Evolutionary conservation across 352 stramenopile species (phyloP).

Genomic region (Globisporangium nunn): DNA sequence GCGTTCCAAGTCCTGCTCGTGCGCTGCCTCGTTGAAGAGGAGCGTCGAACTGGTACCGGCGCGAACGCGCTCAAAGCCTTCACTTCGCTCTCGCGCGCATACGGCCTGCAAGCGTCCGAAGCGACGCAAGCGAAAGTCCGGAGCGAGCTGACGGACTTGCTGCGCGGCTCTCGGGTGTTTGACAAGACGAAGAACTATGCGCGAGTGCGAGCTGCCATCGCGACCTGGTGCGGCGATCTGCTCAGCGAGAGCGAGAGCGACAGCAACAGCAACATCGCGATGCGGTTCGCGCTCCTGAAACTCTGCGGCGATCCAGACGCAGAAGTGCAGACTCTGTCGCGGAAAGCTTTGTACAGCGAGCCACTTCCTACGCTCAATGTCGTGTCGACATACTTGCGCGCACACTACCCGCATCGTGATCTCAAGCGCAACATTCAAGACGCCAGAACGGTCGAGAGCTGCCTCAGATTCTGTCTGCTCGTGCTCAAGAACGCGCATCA

Average conservation of each 20-base stretch:
- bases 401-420: slow-evolving; percentile 21
- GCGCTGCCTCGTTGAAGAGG: slow-evolving; percentile 50
- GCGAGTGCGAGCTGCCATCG: slow-evolving; percentile 53
- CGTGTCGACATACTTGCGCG: slow-evolving; percentile 21
- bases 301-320: slow-evolving; percentile 31
- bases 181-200: slow-evolving; percentile 50
- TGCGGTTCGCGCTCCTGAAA: slow-evolving; percentile 59
- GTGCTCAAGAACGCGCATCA: slow-evolving; percentile 25
- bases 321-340: slow-evolving; percentile 26
- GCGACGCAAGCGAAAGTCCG: slow-evolving; percentile 32
- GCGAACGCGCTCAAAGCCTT: slow-evolving; percentile 64
- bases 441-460: slow-evolving; percentile 30
- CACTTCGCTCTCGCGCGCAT: slow-evolving; percentile 38
- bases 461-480: slow-evolving; percentile 42
- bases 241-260: slow-evolving; percentile 15
- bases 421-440: slow-evolving; percentile 36
- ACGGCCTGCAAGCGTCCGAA: slow-evolving; percentile 17
- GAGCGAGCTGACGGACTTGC: slow-evolving; percentile 41
- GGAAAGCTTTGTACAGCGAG: slow-evolving; percentile 36
- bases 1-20: slow-evolving; percentile 73
- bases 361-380: slow-evolving; percentile 29
- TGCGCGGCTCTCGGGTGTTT: slow-evolving; percentile 55
- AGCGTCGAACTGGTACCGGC: slow-evolving; percentile 31
- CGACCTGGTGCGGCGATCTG: slow-evolving; percentile 47
- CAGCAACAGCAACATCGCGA: slow-evolving; percentile 22